Base-by-base conservation (phyloP, 140 eudicot species). In the Anethum foeniculum region DNA sequence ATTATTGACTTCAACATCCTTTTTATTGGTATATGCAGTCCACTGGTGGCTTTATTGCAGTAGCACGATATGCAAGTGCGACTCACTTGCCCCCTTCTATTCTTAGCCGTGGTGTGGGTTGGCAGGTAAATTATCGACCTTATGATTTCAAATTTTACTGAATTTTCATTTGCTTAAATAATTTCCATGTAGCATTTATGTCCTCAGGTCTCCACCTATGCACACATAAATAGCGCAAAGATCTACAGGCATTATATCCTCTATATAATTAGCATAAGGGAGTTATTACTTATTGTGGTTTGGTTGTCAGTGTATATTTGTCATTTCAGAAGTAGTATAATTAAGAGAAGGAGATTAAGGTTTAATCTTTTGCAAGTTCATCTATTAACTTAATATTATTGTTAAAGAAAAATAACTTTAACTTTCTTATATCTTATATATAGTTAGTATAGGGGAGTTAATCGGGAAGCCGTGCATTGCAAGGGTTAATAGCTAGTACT, bases 41-140 rank as follows among this genome's bases (percentile, higher is more conserved):
- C 4, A 93, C 97, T 52, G 98, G 98, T 52, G 93, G 88, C 32
- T 88, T 93, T 83, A 85, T 91, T 83, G 97, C 88, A 30, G 90
- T 87, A 48, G 83, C 98, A 21, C 88, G 97, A 73, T 88, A 83
- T 83, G 93, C 97, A 67, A 91, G 98, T 84, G 95, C 98, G 43
- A 93, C 97, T 68, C 97, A 88, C 38, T 43, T 93, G 86, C 98
- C 98, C 25, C 95, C 98, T 48, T 93, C 98, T 48, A 84, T 93
- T 76, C 95, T 93, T 80, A 88, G 98, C 85, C 95, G 98, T 43
- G 98, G 98, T 43, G 89, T 93, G n/a, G 98, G 98, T 78, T 93
- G 97, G 98, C 98, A 91, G 97, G 98, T 93, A 81, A 71, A 52
- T 46, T 36, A 15, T 72, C 14, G 19, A 49, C 80, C 44, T 28